These are phyloP conservation scores for Spathaspora gorwiae DNA, from an alignment of 805 yeast genomes.

Conservation along the genomic window DNA sequence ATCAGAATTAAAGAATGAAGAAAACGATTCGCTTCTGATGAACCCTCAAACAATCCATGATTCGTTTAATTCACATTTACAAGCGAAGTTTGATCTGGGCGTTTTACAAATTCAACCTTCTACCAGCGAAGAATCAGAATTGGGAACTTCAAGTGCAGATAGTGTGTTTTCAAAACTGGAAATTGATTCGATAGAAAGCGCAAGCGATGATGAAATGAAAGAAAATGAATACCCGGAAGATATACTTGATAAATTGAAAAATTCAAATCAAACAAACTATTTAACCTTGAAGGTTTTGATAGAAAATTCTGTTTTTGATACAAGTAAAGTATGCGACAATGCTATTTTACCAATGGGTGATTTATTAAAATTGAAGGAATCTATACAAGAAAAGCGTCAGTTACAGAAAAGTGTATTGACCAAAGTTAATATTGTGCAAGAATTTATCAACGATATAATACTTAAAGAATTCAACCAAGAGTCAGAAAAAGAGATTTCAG, in stretches of 20 bases:
- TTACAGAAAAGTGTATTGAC: conserved; percentile 25
- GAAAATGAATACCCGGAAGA: conserved; percentile 3
- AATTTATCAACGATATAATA: conserved; percentile 27
- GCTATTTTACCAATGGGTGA: conserved; percentile 28
- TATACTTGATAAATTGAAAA: neutral
- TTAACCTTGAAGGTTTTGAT: conserved; percentile 40
- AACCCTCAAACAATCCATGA: conserved; percentile 22
- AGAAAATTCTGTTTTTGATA: conserved; percentile 41
- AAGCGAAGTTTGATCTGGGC: conserved; percentile 24
- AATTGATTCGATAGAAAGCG: neutral
- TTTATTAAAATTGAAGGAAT: conserved; percentile 23
- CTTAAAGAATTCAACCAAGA: neutral
- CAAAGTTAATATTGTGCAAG: conserved; percentile 28
- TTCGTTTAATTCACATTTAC: conserved; percentile 33
- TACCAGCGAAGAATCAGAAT: neutral
- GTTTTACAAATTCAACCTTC: neutral
- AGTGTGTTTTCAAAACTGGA: neutral
- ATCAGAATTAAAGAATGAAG: conserved; percentile 11
- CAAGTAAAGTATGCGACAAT: conserved; percentile 28
- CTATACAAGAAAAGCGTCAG: conserved; percentile 26
- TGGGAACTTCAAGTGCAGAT: neutral
- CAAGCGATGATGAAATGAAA: conserved; percentile 1
- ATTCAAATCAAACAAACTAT: conserved; percentile 19
- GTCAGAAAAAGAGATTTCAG: neutral
- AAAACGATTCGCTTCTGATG: conserved; percentile 6